Percentiles rank a stretch among this genome's conserved stretches.
Conservation (phyloP, 2,329 filamentous ascomycete species). For the Alternaria infectoria region DNA sequence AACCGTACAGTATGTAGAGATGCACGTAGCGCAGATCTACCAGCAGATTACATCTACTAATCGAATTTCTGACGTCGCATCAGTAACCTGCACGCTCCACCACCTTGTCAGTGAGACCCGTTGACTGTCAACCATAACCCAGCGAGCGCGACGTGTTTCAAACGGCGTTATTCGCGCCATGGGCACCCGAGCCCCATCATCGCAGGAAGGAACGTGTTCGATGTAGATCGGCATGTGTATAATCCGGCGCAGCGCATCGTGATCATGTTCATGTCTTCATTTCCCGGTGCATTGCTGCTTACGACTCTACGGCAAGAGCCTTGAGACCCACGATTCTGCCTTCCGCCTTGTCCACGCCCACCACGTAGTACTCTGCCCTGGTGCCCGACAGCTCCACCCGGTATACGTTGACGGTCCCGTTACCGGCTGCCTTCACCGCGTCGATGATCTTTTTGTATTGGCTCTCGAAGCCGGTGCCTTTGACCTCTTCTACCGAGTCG, state of each 20-base stretch:
- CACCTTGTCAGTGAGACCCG: conserved; percentile 1
- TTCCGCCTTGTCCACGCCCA: conserved; percentile 66
- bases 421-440: conserved; percentile 69
- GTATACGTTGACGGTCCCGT: conserved; percentile 78
- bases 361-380: conserved; percentile 79
- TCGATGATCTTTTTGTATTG: conserved; percentile 73
- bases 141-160: conserved; percentile 5
- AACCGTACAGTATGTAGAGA: neutral
- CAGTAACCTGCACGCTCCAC: neutral
- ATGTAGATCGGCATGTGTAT: neutral
- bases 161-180: conserved; percentile 10
- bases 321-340: conserved; percentile 77
- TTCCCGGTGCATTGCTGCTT: neutral
- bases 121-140: conserved; percentile 4
- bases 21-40: neutral
- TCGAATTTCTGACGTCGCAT: neutral
- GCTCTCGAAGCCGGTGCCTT: conserved; percentile 74
- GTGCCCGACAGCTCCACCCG: conserved; percentile 67
- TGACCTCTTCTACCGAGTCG: conserved; percentile 68
- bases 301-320: conserved; percentile 74
- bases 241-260: neutral
- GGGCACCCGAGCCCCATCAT: neutral
- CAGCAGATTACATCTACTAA: neutral
- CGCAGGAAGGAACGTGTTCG: neutral
- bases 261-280: neutral